Conservation (phyloP, 2,329 filamentous ascomycete genomes). For the Fusarium mundagurra region DNA sequence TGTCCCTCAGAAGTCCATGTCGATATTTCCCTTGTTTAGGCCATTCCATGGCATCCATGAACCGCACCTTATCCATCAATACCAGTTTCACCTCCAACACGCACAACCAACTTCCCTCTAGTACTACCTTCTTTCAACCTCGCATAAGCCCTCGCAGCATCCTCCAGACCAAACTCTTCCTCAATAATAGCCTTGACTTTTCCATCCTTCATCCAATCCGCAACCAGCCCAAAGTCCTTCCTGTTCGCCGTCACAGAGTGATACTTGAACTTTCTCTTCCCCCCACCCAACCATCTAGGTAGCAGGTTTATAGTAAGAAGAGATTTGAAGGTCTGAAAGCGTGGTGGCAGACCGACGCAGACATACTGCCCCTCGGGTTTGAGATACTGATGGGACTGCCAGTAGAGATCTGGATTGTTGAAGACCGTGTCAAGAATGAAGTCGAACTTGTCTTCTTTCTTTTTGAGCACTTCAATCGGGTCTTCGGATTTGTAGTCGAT, state of each 20-base stretch:
- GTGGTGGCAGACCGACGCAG: conserved; percentile 10
- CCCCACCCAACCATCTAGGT: conserved; percentile 27
- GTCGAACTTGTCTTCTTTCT: neutral
- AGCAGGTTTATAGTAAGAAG: conserved; percentile 15
- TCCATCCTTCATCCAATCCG: conserved; percentile 1
- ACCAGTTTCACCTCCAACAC: neutral
- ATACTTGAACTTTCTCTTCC: conserved; percentile 20
- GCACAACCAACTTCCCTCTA: conserved; percentile 22
- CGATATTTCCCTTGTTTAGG: too few species aligned
- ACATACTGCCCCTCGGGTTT: conserved; percentile 10
- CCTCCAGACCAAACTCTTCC: conserved; percentile 15
- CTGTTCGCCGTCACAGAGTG: conserved; percentile 22
- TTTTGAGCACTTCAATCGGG: neutral
- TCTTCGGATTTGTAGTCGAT: conserved; percentile 21
- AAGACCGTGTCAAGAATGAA: conserved; percentile 25
- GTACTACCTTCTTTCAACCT: conserved; percentile 10
- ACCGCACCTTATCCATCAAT: fast-evolving
- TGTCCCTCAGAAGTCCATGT: fast-evolving
- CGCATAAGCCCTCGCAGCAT: conserved; percentile 6
- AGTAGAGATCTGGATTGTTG: conserved; percentile 14
- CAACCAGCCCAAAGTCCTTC: conserved; percentile 18
- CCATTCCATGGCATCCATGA: neutral
- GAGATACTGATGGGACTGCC: conserved; percentile 26
- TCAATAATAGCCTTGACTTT: conserved; percentile 16
- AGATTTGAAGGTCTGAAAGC: conserved; percentile 7